Evolutionary conservation across 1,284 basidiomycete genomes (phyloP), one percentile per base, ranked within the genome.

Genomic region (Ceraceosorus guamensis): DNA sequence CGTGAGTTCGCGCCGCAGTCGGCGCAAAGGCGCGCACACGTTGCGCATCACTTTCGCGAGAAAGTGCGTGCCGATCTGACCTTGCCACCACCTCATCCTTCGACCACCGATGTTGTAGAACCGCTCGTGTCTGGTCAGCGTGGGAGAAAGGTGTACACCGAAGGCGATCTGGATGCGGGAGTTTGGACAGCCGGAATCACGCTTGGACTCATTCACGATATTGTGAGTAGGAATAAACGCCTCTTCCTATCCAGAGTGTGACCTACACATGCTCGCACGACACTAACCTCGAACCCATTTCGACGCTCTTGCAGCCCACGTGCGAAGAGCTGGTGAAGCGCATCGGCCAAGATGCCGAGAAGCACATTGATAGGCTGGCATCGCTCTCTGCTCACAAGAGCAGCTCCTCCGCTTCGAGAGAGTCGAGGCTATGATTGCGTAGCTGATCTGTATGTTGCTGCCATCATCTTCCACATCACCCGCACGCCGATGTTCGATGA

Each of bases 101-200:
- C 39, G 39, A 11, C 11, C 39, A 41, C 49, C 44, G 14, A 44
- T 52, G n/a, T 32, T 48, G n/a, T n/a, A 48, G 30, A 34, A 24
- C 46, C 89, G 44, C 82, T 95, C 49, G 91, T 93, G 8, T 84
- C 88, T 2, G 91, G 91, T 32, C 81, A 81, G 14, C 80, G 88
- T 11, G 90, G 88, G 13, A 82, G 82, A 60, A 68, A 81, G 53
- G 91, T 93, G 6, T 95, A 91, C 76, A 88, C 89, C 73, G 82
- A 77, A 5, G 91, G 91, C 13, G 90, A 95, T 70, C 79, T 84
- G 0, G 88, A 96, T 63, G 84, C 85, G 62, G 91, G 92, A 1
- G 85, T 93, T 61, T 95, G 91, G 91, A 83, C 80, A 48, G 86
- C 85, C 10, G 87, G 89, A n/a, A 82, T 90, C 62, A 79, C 80